Evolutionary conservation across 345 rosid genomes (phyloP).

Genomic region (Acer yangbiense): DNA sequence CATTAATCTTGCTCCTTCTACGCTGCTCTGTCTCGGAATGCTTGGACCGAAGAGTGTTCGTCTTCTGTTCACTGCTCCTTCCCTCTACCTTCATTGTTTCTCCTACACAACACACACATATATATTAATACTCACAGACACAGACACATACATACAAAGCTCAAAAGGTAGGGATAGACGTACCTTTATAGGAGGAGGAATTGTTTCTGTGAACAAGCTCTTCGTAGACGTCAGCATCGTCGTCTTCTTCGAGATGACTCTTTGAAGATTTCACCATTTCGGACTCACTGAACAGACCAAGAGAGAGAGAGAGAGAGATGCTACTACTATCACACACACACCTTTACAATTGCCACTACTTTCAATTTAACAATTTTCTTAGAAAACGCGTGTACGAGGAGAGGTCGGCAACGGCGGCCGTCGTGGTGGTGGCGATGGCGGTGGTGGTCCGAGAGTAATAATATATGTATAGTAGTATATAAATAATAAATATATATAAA

Average conservation of each 20-base stretch:
- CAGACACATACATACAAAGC: neutral
- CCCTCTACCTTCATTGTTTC: conserved; percentile 40
- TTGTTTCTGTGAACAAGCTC: conserved; percentile 32
- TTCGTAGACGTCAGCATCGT: conserved; percentile 56
- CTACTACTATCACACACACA: no score
- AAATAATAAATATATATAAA: no score
- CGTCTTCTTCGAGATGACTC: conserved; percentile 46
- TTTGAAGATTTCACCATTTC: conserved; percentile 55
- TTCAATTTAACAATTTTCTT: no score
- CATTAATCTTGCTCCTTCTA: conserved; percentile 83
- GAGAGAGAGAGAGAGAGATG: neutral
- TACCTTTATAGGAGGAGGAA: conserved; percentile 49
- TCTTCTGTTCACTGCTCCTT: conserved; percentile 43
- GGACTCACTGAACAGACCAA: neutral
- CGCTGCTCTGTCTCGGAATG: conserved; percentile 94
- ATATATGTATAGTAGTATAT: neutral
- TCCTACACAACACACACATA: conserved; percentile 19
- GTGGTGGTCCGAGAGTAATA: neutral
- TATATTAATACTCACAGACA: no score
- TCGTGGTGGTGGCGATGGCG: neutral
- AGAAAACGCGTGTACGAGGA: neutral
- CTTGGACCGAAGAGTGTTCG: conserved; percentile 51
- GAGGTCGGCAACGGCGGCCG: neutral
- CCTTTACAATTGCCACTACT: no score
- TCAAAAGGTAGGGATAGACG: neutral